These are phyloP conservation scores for Coriaria nepalensis DNA, from an alignment of 306 rosid species.

Conservation along the genomic window DNA sequence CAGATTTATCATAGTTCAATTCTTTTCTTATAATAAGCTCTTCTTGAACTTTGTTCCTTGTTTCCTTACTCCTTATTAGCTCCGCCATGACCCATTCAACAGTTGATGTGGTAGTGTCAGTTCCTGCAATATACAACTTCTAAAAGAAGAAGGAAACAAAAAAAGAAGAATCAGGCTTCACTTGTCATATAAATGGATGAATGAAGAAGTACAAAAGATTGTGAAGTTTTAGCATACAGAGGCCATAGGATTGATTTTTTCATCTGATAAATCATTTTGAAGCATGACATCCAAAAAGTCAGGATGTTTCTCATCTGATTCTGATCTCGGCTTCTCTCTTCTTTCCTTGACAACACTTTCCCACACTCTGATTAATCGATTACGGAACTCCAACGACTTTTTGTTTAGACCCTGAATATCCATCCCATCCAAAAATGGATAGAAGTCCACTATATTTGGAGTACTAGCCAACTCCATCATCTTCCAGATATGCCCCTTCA, in stretches of 20 bases:
- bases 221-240: neutral
- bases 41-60: constrained; percentile 3
- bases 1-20: constrained; percentile 2
- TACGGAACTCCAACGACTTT: neutral
- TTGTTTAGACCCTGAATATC: constrained; percentile 9
- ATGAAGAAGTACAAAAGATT: no score
- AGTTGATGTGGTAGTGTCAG: constrained; percentile 7
- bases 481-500: constrained; percentile 2
- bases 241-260: neutral
- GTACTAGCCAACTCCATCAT: constrained; percentile 2
- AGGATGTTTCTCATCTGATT: neutral
- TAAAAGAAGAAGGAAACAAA: neutral
- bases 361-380: neutral
- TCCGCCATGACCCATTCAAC: constrained; percentile 20
- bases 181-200: no score
- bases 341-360: neutral
- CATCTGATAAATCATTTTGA: neutral
- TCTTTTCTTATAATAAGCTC: no score
- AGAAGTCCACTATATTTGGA: constrained; percentile 10
- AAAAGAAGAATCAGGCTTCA: no score
- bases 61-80: constrained; percentile 7
- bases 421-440: neutral
- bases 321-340: neutral
- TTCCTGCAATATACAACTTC: constrained; percentile 12
- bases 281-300: constrained; percentile 10